Conservation (phyloP, 2,329 filamentous ascomycete genomes). For the Aschersonia sp. region DNA sequence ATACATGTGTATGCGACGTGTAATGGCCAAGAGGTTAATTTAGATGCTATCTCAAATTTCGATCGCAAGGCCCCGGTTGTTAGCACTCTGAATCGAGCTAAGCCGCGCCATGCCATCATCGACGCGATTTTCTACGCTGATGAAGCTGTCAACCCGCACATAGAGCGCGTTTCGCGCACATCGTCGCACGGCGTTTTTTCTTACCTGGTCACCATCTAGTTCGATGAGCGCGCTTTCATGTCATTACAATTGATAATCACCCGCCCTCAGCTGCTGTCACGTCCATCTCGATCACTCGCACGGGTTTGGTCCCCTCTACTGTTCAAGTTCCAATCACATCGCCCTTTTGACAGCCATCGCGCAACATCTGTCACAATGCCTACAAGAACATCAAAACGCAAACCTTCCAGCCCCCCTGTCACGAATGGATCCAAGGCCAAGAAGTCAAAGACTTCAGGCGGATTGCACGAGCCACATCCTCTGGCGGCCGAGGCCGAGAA, state of each 20-base stretch:
- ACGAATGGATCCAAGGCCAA: slow-evolving; percentile 13
- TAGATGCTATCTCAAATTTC: slow-evolving; percentile 2
- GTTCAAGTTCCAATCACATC: background rate
- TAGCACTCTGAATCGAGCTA: slow-evolving; percentile 16
- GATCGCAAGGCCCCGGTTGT: slow-evolving; percentile 16
- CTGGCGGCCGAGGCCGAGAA: slow-evolving; percentile 30
- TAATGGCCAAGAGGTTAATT: background rate
- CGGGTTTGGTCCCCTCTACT: background rate
- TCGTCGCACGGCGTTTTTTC: background rate
- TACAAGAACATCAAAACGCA: slow-evolving; percentile 13
- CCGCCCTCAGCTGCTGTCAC: background rate
- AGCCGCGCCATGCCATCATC: slow-evolving; percentile 11
- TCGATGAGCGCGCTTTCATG: no score
- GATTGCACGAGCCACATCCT: slow-evolving; percentile 30
- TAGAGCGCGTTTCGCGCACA: background rate
- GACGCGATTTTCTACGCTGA: background rate
- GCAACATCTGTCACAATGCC: slow-evolving; percentile 13
- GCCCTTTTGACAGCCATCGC: background rate
- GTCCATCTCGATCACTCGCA: background rate
- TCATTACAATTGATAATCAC: no score
- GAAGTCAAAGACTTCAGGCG: slow-evolving; percentile 18
- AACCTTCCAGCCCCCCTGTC: slow-evolving; percentile 8
- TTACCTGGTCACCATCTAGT: no score
- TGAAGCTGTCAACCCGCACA: background rate
- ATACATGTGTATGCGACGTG: background rate